Percentiles rank a stretch among this genome's conserved stretches.
Evolutionary conservation across 1,139 yeast species (phyloP).

Genomic region (Candida dubliniensis): DNA sequence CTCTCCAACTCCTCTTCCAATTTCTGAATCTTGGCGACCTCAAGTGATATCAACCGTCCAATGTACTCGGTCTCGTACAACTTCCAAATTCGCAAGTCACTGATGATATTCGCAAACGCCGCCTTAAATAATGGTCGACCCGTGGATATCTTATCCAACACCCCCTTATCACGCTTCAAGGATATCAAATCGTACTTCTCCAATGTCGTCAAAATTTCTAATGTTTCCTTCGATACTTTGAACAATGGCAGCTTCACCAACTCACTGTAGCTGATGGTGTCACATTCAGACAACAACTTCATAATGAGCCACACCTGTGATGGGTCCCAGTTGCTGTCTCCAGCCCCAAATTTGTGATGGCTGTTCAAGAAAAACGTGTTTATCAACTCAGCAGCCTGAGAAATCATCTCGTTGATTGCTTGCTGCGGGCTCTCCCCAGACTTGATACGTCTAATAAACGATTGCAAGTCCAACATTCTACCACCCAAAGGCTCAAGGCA

Average conservation of each 20-base stretch:
- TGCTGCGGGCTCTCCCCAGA: slow-evolving; percentile 81
- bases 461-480: slow-evolving; percentile 88
- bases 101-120: slow-evolving; percentile 68
- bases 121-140: slow-evolving; percentile 85
- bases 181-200: slow-evolving; percentile 79
- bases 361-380: slow-evolving; percentile 73
- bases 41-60: slow-evolving; percentile 53
- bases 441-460: slow-evolving; percentile 81
- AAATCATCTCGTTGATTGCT: slow-evolving; percentile 78
- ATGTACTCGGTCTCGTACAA: slow-evolving; percentile 66
- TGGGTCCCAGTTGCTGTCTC: slow-evolving; percentile 54
- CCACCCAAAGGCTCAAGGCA: slow-evolving; percentile 85
- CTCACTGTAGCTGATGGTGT: slow-evolving; percentile 49
- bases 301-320: slow-evolving; percentile 91
- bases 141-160: slow-evolving; percentile 62
- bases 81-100: slow-evolving; percentile 56
- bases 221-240: slow-evolving; percentile 53
- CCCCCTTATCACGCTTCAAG: slow-evolving; percentile 71
- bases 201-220: slow-evolving; percentile 58
- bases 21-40: slow-evolving; percentile 60
- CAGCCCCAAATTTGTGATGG: slow-evolving; percentile 20
- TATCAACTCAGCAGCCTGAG: slow-evolving; percentile 84
- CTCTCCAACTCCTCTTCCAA: slow-evolving; percentile 71
- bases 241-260: slow-evolving; percentile 63
- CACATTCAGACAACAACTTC: slow-evolving; percentile 55